These are phyloP conservation scores for Umbelopsis sp. DNA, from an alignment of 371 early-diverging fungal species.

Conservation along the genomic window DNA sequence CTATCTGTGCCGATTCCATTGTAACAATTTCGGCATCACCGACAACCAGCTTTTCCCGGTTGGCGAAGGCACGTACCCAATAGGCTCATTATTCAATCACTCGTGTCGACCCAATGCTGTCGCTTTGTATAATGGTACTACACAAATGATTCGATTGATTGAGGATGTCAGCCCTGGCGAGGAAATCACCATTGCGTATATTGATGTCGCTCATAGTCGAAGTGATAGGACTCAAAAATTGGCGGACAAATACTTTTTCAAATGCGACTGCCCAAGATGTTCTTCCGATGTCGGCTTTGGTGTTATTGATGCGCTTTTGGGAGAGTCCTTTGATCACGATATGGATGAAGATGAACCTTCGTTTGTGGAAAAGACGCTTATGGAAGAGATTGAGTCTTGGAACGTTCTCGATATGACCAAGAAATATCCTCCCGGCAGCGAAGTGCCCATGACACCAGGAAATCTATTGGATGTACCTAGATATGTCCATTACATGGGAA, in stretches of 20 bases:
- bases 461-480: background rate
- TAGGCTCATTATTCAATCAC: conserved; percentile 85
- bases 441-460: background rate
- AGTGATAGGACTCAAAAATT: conserved; percentile 57
- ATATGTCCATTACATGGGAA: background rate
- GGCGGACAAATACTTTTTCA: conserved; percentile 73
- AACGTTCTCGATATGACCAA: background rate
- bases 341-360: conserved; percentile 13
- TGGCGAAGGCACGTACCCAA: conserved; percentile 80
- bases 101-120: conserved; percentile 84
- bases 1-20: conserved; percentile 66
- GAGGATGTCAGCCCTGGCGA: conserved; percentile 64
- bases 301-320: conserved; percentile 39
- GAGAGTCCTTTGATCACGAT: conserved; percentile 30
- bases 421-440: background rate
- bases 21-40: conserved; percentile 77
- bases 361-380: background rate
- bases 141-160: conserved; percentile 60
- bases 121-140: conserved; percentile 57
- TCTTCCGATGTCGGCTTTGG: conserved; percentile 31
- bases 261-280: conserved; percentile 77
- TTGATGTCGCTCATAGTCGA: conserved; percentile 70
- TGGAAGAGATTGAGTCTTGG: conserved; percentile 11
- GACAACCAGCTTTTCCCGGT: conserved; percentile 68
- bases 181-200: conserved; percentile 81